Evolutionary conservation across 2,329 filamentous ascomycete genomes (phyloP).

Genomic region (Pseudocercospora fuligena): DNA sequence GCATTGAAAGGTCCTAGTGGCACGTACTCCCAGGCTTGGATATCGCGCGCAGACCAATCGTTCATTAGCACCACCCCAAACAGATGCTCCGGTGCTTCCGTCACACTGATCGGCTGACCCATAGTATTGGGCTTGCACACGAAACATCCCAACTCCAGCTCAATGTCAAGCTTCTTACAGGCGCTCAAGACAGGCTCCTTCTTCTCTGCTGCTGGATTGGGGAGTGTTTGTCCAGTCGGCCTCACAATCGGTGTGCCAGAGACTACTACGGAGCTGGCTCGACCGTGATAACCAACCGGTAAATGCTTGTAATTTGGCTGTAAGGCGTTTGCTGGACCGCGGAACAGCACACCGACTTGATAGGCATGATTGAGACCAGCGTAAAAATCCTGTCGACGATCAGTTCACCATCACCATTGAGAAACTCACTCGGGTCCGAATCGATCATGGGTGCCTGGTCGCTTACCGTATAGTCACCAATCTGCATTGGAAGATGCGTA

Average conservation of each 20-base stretch:
- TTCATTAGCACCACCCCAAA: constrained; percentile 85
- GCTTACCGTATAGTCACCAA: constrained; percentile 68
- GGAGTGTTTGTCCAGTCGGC: constrained; percentile 74
- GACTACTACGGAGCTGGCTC: constrained; percentile 74
- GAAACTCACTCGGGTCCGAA: neutral
- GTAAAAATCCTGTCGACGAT: constrained; percentile 72
- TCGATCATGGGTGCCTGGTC: neutral
- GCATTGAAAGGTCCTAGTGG: constrained; percentile 78
- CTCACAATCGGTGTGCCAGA: constrained; percentile 75
- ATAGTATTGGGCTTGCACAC: constrained; percentile 68
- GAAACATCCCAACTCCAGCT: constrained; percentile 80
- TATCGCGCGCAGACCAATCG: constrained; percentile 83
- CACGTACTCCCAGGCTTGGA: constrained; percentile 84
- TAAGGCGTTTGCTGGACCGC: constrained; percentile 72
- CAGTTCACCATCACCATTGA: neutral
- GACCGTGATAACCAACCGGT: constrained; percentile 81
- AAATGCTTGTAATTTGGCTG: constrained; percentile 83
- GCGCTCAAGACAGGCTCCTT: constrained; percentile 68
- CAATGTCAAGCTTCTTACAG: constrained; percentile 73
- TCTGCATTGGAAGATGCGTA: constrained; percentile 74
- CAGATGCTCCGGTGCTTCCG: constrained; percentile 69
- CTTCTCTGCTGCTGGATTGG: constrained; percentile 64
- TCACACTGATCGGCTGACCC: constrained; percentile 66
- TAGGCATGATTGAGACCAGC: constrained; percentile 79
- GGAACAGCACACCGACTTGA: constrained; percentile 73